These are phyloP conservation scores for Anacardium occidentale DNA, from an alignment of 345 rosid genomes.

Conservation along the genomic window DNA sequence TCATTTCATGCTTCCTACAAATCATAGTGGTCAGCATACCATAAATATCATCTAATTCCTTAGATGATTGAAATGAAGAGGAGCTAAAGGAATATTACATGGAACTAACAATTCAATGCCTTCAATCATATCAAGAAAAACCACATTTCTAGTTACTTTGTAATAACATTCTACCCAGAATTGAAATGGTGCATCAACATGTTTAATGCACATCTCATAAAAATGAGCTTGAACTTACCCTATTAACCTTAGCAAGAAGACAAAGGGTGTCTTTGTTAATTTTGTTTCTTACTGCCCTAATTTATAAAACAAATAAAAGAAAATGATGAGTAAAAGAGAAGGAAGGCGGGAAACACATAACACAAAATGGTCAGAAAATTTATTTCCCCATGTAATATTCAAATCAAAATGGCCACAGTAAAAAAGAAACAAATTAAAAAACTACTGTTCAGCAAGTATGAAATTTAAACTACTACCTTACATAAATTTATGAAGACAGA, in stretches of 20 bases:
- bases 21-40: background rate
- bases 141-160: background rate
- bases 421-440: slow-evolving; percentile 1
- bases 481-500: slow-evolving; percentile 15
- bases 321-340: background rate
- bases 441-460: background rate
- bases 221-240: slow-evolving; percentile 42
- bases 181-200: background rate
- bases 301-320: slow-evolving; percentile 19
- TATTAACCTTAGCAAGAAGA: slow-evolving; percentile 61
- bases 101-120: background rate
- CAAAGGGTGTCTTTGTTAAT: slow-evolving; percentile 57
- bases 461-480: slow-evolving; percentile 2
- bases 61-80: background rate
- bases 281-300: slow-evolving; percentile 71
- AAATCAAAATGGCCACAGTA: slow-evolving; percentile 10
- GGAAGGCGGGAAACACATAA: background rate
- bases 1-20: background rate
- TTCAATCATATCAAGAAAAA: slow-evolving; percentile 4
- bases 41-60: background rate
- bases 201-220: background rate
- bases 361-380: background rate
- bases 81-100: background rate
- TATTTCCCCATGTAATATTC: background rate
- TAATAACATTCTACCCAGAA: slow-evolving; percentile 6